Base-by-base conservation (phyloP, 164 flowering plant species). In the Tetrastigma voinierianum region DNA sequence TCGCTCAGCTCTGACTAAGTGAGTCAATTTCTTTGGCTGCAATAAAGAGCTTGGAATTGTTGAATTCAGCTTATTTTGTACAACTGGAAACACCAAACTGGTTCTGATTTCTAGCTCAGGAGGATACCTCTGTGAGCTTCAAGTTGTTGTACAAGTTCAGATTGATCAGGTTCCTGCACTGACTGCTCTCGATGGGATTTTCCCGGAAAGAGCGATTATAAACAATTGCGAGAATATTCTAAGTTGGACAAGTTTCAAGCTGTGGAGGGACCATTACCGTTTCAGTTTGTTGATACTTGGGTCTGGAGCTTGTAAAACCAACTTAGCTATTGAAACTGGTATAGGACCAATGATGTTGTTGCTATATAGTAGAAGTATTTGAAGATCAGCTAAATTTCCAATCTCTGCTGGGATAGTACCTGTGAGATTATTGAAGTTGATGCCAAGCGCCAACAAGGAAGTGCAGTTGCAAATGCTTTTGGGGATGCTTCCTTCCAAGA, bases 201-300 rank as follows among this genome's bases (percentile, higher is more conserved):
- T 21, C 15, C 95, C 91, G 4, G 54, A 48, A 8, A 91, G 64
- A 10, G n/a, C 65, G 61, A 56, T 91, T 91, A 10, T 70, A 64
- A 61, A 69, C 66, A 89, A 44, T 10, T 57, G n/a, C n/a, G 67
- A 66, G 89, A 83, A n/a, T 69, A 18, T 40, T 68, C 61, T 62
- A 91, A 76, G 16, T 68, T 83, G 0, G 79, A 69, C 76, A 89
- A 59, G 18, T 83, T 83, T 10, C 94, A 0, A 89, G 65, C 66
- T 72, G 82, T 14, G 66, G 59, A 21, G 97, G 91, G 64, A 12
- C 97, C 95, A 0, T n/a, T n/a, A n/a, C n/a, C n/a, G n/a, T n/a
- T 86, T 77, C 44, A 91, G 51, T 53, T 67, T 73, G 74, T 91
- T 91, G 25, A 68, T 56, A 57, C 83, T 85, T 16, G 87, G 58